Base-by-base conservation (phyloP, 148 eudicot genomes). In the Camellia lanceoleosa region DNA sequence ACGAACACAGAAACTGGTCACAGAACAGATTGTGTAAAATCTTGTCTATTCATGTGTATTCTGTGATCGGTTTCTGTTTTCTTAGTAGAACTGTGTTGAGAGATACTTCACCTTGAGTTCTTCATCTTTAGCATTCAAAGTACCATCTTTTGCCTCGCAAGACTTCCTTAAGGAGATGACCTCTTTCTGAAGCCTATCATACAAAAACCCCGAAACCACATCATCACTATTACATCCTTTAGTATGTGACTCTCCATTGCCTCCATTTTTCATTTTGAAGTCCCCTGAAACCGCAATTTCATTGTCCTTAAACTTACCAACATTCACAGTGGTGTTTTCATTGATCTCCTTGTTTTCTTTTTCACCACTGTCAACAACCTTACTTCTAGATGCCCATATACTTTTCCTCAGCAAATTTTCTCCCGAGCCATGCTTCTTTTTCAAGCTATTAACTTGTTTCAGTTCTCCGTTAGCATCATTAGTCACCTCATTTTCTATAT, bases 131-230 rank as follows among this genome's bases (percentile, higher is more conserved):
- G 83, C 84, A 54, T 76, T 79, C 82, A 92, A 80, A 80, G 61
- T 80, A 68, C 58, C 79, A 7, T 90, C 94, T 84, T 92, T 93
- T 65, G 78, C 85, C 77, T 88, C 93, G 80, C 93, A 93, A 65
- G 43, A 76, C 87, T 88, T 96, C 87, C 97, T 88, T 68, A 90
- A 85, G 78, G 78, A 73, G 65, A 91, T 86, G 58, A 96, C 92
- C 81, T 96, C 99, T 77, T 90, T 96, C 84, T 96, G 99, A 75
- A 96, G 91, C 86, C 85, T 88, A 82, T 93, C 98, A 72, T 96
- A 96, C 84, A 96, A 75, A 81, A 90, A 84, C 58, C 98, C 99
- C 5, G 99, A 92, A 49, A 96, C 99, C 80, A 89, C 46, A 80
- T 96, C 99, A 74, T 91, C 91, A 67, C 64, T 68, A 19, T 82